Evolutionary conservation across 225 moss, liverwort and hornwort species (phyloP), one percentile per base, ranked within the genome.

Genomic region (Physcomitrium patens): DNA sequence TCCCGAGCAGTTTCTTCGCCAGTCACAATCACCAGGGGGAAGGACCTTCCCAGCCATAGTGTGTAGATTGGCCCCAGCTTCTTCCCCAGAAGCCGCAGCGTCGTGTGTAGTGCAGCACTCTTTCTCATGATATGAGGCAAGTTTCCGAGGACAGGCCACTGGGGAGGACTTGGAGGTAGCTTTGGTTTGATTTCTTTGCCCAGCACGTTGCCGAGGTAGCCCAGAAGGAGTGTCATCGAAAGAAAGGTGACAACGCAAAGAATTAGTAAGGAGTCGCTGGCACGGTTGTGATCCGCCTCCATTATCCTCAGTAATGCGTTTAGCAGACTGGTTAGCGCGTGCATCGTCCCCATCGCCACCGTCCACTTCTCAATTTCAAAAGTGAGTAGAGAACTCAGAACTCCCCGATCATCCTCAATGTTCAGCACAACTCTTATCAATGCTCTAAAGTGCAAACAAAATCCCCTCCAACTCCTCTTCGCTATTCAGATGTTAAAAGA

Each of bases 1-100:
- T 90, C 90, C 27, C 80, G 74, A 0, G 82, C 76, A 10, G 75
- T 70, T 17, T 83, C 77, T 14, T 79, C 81, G 0, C 85, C 85
- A 0, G 90, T 76, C 31, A 90, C 79, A 12, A 90, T 73, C 16
- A 90, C 76, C 23, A 81, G 28, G 0, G 90, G 90, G 20, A 75
- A 76, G 8, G 81, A 71, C 8, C 45, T 22, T 2, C 87, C 88
- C 3, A 90, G 42, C 83, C 83, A 90, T 7, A 90, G 48, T 14
- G 87, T 90, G 78, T 77, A 88, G 18, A 90, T 81, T 0, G 86
- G 90, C 3, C 88, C 90, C 66, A 87, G 70, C 45, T 73, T 73
- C 51, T 77, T 51, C 2, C 87, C 87, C 0, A 88, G 67, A 3
- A 79, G 12, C 27, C 75, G 65, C 28, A 88, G 23, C 5, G 76